Conservation (phyloP, 1,139 yeast genomes). For the Sugiyamaella castrensis region DNA sequence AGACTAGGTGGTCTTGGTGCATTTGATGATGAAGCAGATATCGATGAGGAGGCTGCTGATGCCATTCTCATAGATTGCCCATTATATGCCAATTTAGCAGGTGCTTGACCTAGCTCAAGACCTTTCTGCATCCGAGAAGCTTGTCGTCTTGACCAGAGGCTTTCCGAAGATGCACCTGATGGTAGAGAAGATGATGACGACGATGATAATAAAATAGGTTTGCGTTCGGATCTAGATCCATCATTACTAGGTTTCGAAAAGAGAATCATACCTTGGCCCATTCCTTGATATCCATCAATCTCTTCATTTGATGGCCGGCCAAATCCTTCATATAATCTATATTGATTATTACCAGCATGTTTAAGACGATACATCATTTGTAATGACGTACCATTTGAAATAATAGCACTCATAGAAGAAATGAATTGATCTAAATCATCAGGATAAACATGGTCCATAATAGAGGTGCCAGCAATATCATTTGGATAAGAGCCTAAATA, state of each 20-base stretch:
- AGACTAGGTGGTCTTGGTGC: neutral
- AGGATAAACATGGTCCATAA: slow-evolving; percentile 27
- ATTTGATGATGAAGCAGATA: slow-evolving; percentile 3
- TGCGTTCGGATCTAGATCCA: slow-evolving; percentile 4
- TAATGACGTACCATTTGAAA: slow-evolving; percentile 18
- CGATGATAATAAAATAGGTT: slow-evolving; percentile 10
- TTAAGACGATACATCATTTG: slow-evolving; percentile 24
- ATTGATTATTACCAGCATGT: slow-evolving; percentile 13
- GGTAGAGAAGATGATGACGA: neutral
- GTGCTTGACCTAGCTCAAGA: slow-evolving; percentile 12
- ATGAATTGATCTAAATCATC: slow-evolving; percentile 29
- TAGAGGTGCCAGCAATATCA: slow-evolving; percentile 13
- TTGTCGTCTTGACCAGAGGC: slow-evolving; percentile 26
- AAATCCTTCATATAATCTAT: slow-evolving; percentile 18
- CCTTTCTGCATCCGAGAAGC: slow-evolving; percentile 23
- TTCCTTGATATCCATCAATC: slow-evolving; percentile 17
- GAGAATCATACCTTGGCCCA: slow-evolving; percentile 19
- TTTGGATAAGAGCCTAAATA: slow-evolving; percentile 10
- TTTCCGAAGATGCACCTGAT: slow-evolving; percentile 8
- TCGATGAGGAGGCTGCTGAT: neutral
- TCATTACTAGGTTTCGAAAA: slow-evolving; percentile 11
- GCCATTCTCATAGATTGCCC: neutral
- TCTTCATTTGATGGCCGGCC: slow-evolving; percentile 19
- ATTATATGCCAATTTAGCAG: slow-evolving; percentile 10
- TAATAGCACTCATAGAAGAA: slow-evolving; percentile 17